Conservation (phyloP, 2,329 filamentous ascomycete species). For the Endocalyx cinctus region DNA sequence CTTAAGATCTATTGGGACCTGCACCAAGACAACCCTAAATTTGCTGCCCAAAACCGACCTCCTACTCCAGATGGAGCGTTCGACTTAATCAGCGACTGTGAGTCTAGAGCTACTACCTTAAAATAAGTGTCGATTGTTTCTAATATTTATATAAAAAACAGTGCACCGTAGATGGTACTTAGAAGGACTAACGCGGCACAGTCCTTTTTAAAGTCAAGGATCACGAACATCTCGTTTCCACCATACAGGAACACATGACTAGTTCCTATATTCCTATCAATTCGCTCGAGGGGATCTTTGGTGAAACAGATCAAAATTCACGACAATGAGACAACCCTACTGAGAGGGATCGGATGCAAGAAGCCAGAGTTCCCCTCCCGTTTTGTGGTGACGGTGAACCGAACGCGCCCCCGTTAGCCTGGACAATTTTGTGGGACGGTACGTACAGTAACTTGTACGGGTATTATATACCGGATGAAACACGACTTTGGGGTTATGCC, state of each 20-base stretch:
- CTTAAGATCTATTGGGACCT: conserved; percentile 4
- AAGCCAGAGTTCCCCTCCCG: conserved; percentile 3
- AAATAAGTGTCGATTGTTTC: too few relatives aligned
- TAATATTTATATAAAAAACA: too few relatives aligned
- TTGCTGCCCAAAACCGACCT: conserved; percentile 2
- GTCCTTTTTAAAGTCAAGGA: conserved; percentile 3
- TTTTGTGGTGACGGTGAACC: conserved; percentile 8
- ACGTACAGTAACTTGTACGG: conserved; percentile 16
- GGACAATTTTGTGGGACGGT: conserved; percentile 13
- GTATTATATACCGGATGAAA: conserved; percentile 5
- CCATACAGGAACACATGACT: conserved; percentile 20
- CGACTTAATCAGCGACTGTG: neutral
- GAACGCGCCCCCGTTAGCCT: conserved; percentile 13
- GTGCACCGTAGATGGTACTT: too few relatives aligned
- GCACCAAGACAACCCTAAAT: conserved; percentile 4
- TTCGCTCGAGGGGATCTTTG: too few relatives aligned
- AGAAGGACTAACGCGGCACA: neutral
- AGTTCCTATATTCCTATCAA: neutral
- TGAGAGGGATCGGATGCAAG: conserved; percentile 5
- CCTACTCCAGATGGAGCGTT: conserved; percentile 5
- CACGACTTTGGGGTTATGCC: conserved; percentile 14
- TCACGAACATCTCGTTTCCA: conserved; percentile 22
- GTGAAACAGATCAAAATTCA: too few relatives aligned
- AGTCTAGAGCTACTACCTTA: neutral
- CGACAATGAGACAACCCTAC: too few relatives aligned